Evolutionary conservation across 1,139 yeast genomes (phyloP), one percentile per base, ranked within the genome.

Genomic region (Tardiomyces blankii): DNA sequence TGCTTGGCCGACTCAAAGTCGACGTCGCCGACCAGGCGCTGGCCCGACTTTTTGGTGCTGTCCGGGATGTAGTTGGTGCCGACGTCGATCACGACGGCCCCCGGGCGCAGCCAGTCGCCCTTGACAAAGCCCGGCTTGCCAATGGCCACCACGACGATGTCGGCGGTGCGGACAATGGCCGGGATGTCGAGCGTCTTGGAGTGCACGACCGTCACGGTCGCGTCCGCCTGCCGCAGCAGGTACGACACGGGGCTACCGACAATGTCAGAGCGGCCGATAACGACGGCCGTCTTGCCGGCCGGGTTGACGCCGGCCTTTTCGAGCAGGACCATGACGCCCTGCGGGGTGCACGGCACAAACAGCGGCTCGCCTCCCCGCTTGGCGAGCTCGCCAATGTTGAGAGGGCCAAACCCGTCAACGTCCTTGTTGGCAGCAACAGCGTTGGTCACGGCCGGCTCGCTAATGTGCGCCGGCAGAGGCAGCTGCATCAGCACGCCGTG

Each of bases 271-370:
- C 98, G 78, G 48, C 99, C 98, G 50, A 91, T 73, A 32, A 91
- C 97, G 42, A 89, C 96, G n/a, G 95, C 96, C 54, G 77, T 74
- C 54, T 85, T 74, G 51, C 97, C 98, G 39, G 75, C 70, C 45
- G 87, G 64, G 2, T 69, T 64, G 21, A 88, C 82, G 28, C 77
- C 73, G 43, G 85, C 70, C 54, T 76, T 72, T 50, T 78, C 69
- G 57, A 91, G 74, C 56, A 91, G 73, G 56, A 79, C 82, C 71
- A 91, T 79, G 60, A 89, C 81, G 41, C 98, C 99, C 69, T 86
- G 80, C 47, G 99, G 98, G 40, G 99, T 91, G 68, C 98, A 91
- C 33, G 99, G 98, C 56, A 85, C 72, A 65, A 86, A 91, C 50
- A 68, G 64, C 19, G 98, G 98, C 38, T 74, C 65, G 45, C 98